Percentiles rank a stretch among this genome's conserved stretches.
phyloP scores from a whole-genome alignment of 2,329 filamentous ascomycete species.

The Onygenales sp. region DNA sequence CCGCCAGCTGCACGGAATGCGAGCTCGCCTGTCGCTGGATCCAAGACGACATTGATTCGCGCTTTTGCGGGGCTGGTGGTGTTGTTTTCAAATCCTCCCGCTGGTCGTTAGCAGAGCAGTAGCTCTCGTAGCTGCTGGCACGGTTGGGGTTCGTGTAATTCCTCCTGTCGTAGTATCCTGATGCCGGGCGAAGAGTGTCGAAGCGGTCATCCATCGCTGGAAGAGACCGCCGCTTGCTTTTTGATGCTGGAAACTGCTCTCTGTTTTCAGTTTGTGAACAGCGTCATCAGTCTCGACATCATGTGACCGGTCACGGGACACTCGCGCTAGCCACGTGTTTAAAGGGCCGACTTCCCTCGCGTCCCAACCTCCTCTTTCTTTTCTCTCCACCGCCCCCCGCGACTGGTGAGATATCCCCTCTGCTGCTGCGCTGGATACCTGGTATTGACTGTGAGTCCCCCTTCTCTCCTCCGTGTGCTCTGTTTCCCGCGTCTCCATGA shows the following conservation, averaged over 20 bases:
- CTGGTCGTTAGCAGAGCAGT: neutral
- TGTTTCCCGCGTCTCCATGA: conserved; percentile 25
- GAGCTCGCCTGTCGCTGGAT: conserved; percentile 32
- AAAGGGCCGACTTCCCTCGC: neutral
- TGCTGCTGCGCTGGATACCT: neutral
- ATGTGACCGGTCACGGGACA: neutral
- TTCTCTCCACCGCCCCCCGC: neutral
- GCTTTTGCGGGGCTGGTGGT: neutral
- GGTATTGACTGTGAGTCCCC: neutral
- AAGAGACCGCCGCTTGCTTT: neutral
- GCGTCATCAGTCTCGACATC: too few species aligned
- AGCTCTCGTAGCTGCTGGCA: neutral
- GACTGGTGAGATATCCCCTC: neutral
- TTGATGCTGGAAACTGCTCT: neutral
- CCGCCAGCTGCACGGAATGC: conserved; percentile 33
- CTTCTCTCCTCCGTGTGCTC: neutral
- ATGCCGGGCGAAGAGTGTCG: neutral
- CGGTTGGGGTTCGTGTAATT: neutral
- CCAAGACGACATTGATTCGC: conserved; percentile 33
- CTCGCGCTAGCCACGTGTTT: neutral
- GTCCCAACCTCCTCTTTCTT: neutral
- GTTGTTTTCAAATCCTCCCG: neutral
- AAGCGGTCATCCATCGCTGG: neutral
- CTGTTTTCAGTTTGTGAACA: too few species aligned
- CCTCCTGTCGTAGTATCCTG: neutral